Evolutionary conservation across 1,284 basidiomycete species (phyloP).

Genomic region (Cutaneotrichosporon sp.): DNA sequence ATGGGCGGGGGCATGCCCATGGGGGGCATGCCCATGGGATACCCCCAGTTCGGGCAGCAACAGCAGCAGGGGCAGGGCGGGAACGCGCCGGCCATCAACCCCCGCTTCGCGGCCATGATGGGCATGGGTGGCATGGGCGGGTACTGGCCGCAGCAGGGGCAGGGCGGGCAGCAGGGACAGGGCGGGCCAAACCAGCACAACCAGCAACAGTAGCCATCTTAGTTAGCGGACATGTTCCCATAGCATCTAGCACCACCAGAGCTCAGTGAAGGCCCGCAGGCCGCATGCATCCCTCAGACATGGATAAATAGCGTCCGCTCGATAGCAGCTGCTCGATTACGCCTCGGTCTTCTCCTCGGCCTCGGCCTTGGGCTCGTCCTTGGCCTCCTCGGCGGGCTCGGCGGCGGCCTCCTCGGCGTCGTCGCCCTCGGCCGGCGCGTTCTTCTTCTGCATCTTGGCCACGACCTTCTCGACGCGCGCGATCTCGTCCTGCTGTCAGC

Average conservation of each 20-base stretch:
- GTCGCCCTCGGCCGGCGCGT: slow-evolving; percentile 18
- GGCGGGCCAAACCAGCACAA: slow-evolving; percentile 1
- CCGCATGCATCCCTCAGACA: not conserved
- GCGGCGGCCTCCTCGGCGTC: slow-evolving; percentile 5
- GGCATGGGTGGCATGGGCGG: slow-evolving; percentile 31
- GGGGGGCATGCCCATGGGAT: slow-evolving; percentile 11
- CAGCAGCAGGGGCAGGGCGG: slow-evolving; percentile 10
- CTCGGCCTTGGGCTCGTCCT: not conserved
- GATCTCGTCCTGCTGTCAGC: slow-evolving; percentile 61
- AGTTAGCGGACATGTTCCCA: too few species aligned
- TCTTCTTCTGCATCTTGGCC: slow-evolving; percentile 56
- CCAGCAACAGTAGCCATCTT: not conserved
- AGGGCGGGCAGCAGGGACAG: not conserved
- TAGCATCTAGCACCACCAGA: too few species aligned
- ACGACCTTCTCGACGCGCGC: slow-evolving; percentile 64
- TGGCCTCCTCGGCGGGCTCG: not conserved
- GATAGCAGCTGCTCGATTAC: too few species aligned
- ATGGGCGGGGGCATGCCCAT: slow-evolving; percentile 7
- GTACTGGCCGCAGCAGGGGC: slow-evolving; percentile 13
- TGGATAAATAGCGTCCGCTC: not conserved
- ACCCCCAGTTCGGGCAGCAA: slow-evolving; percentile 1
- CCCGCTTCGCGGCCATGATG: slow-evolving; percentile 46
- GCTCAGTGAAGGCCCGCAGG: not conserved
- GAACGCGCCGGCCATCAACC: slow-evolving; percentile 47
- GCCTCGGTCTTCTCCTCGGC: not conserved